Conservation (phyloP, 768 basidiomycete genomes). For the Hypholoma fasciculare region DNA sequence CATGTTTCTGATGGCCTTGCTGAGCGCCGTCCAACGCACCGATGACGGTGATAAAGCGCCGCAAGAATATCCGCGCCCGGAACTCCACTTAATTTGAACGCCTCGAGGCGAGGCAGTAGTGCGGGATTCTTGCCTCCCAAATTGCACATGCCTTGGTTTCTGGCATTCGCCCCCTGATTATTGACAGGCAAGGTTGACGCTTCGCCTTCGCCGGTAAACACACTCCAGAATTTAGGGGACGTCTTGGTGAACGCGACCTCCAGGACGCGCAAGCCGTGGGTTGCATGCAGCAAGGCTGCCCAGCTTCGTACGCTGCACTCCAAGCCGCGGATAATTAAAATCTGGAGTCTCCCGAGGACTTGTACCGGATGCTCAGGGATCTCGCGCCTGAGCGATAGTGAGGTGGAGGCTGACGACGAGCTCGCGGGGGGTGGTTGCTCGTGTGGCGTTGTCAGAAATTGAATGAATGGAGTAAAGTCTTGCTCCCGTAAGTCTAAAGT, state of each 20-base stretch:
- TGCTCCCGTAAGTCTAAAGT: conserved; percentile 55
- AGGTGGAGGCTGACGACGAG: background rate
- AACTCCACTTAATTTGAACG: conserved; percentile 28
- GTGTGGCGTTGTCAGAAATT: conserved; percentile 25
- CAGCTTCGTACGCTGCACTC: conserved; percentile 38
- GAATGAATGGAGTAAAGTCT: conserved; percentile 49
- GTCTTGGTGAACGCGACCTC: conserved; percentile 45
- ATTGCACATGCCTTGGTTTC: background rate
- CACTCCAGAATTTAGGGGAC: conserved; percentile 28
- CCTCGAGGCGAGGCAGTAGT: conserved; percentile 26
- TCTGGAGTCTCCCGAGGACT: conserved; percentile 31
- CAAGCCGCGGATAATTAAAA: conserved; percentile 40
- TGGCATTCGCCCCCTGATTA: background rate
- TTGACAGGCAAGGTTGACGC: background rate
- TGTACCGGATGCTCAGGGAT: conserved; percentile 26
- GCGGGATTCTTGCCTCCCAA: background rate
- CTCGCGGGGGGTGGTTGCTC: background rate
- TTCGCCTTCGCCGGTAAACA: conserved; percentile 25
- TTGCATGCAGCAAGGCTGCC: conserved; percentile 32
- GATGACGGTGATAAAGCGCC: conserved; percentile 17
- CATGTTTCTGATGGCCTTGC: conserved; percentile 18
- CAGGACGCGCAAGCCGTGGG: conserved; percentile 34
- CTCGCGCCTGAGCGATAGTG: background rate
- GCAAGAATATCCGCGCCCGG: conserved; percentile 21
- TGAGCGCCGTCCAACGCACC: background rate